A percentile compares a stretch with the other conserved stretches of the same genome.
Conservation (phyloP, 352 stramenopile genomes). For the Pythium aristosporum region DNA sequence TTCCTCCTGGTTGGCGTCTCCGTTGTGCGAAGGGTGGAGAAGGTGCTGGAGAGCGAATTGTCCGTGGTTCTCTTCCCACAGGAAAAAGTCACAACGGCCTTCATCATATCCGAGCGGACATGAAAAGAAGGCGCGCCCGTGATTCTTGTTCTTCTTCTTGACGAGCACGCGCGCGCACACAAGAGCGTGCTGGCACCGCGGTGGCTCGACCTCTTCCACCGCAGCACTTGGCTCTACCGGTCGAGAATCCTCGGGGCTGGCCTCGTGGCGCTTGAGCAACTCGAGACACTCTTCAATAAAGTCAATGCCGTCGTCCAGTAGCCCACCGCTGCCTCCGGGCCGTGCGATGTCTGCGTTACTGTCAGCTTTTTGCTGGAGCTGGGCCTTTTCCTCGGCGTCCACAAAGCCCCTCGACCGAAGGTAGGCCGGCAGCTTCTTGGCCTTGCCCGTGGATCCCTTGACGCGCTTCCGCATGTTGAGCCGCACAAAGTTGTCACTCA, state of each 20-base stretch:
- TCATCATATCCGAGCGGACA: slow-evolving; percentile 72
- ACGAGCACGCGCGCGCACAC: slow-evolving; percentile 58
- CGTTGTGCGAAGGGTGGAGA: slow-evolving; percentile 17
- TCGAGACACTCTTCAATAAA: slow-evolving; percentile 82
- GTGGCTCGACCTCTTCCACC: slow-evolving; percentile 18
- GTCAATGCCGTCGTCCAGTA: slow-evolving; percentile 63
- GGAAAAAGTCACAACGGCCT: slow-evolving; percentile 81
- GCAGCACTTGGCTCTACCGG: background rate
- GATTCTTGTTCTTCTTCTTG: slow-evolving; percentile 87
- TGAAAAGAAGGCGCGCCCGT: slow-evolving; percentile 67
- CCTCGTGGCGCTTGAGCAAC: slow-evolving; percentile 28
- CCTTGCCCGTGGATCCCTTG: slow-evolving; percentile 62
- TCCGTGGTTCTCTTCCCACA: slow-evolving; percentile 81
- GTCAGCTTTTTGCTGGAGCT: slow-evolving; percentile 21
- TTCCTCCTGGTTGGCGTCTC: slow-evolving; percentile 1
- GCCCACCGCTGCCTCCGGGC: slow-evolving; percentile 3
- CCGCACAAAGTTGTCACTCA: slow-evolving; percentile 81
- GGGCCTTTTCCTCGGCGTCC: slow-evolving; percentile 17
- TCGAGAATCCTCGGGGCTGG: background rate
- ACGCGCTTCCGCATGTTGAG: slow-evolving; percentile 80
- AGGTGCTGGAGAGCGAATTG: slow-evolving; percentile 61
- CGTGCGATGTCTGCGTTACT: slow-evolving; percentile 25
- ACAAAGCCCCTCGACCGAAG: slow-evolving; percentile 37
- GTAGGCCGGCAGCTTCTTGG: slow-evolving; percentile 70
- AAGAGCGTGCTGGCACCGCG: slow-evolving; percentile 69